These are phyloP conservation scores for Talaromyces thailandensis DNA, from an alignment of 495 filamentous ascomycete species.

Conservation along the genomic window DNA sequence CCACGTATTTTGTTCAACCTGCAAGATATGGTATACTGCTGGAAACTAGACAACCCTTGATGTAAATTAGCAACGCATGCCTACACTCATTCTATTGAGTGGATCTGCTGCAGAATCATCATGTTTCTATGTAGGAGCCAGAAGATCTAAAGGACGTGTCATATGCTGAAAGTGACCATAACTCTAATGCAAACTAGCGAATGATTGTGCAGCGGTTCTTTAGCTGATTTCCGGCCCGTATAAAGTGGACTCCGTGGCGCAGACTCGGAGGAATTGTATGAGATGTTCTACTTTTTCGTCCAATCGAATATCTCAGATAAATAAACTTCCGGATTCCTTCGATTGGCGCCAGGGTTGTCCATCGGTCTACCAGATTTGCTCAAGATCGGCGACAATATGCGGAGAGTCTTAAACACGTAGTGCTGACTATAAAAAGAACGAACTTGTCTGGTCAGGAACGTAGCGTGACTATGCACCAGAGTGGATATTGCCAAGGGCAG, in stretches of 20 bases:
- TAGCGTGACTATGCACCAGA: background rate
- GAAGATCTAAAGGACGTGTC: background rate
- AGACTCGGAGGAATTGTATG: background rate
- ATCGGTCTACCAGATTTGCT: background rate
- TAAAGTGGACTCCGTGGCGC: background rate
- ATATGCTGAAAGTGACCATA: background rate
- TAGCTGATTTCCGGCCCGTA: background rate
- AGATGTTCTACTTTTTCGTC: background rate
- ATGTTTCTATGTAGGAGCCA: background rate
- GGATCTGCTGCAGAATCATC: background rate
- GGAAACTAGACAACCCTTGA: background rate
- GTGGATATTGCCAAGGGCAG: background rate
- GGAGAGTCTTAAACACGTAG: background rate
- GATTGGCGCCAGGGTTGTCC: background rate
- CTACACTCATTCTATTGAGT: background rate
- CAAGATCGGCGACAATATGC: background rate
- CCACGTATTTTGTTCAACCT: background rate
- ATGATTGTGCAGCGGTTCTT: background rate
- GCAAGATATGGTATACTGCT: no score
- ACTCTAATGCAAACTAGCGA: background rate
- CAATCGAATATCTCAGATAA: background rate
- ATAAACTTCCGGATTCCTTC: background rate
- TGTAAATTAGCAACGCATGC: background rate
- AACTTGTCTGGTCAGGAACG: background rate
- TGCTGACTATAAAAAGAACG: background rate